Evolutionary conservation across 805 yeast species (phyloP), one percentile per base, ranked within the genome.

Genomic region (Ogataea angusta): DNA sequence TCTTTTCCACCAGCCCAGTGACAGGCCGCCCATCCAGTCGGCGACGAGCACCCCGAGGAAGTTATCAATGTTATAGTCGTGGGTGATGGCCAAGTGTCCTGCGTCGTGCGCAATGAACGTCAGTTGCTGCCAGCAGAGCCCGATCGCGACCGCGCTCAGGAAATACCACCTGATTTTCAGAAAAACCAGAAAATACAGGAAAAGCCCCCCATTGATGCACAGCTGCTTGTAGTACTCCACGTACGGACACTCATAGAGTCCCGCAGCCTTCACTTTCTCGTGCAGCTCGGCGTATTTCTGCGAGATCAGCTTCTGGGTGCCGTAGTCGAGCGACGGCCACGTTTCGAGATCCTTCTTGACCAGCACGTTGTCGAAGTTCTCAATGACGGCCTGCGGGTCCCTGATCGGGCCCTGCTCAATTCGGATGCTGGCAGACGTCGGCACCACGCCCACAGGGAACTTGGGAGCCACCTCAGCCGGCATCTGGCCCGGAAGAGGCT

Each of bases 1-100:
- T 38, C 90, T 71, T 53, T 88, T 89, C 96, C 96, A 88, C 96
- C 96, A 88, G 2, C 95, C 95, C 15, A 87, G 57, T 33, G 95
- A 85, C 30, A 88, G 69, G 0, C 96, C 96, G n/a, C 96, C 96
- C 37, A 80, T 63, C 68, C 73, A 88, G 47, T 85, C 78, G 1
- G 95, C 95, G 36, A 88, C 68, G 2, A 77, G 36, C 60, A 81
- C 76, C 1, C 95, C 95, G 42, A 85, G 69, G 14, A 83, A 58
- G 56, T 82, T 88, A 60, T 88, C 96, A 8, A 76, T 33, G 50
- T 80, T 83, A 62, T 83, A 88, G 52, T 84, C 69, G 59, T 88
- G 96, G 0, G 95, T 82, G 37, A 88, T 82, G 2, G 88, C 74
- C 10, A 85, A 73, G 59, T 88, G 96, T 5, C 95, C 95, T 0